phyloP scores from a whole-genome alignment of 176 grass and related monocot species.

The Aegilops umbellulata region DNA sequence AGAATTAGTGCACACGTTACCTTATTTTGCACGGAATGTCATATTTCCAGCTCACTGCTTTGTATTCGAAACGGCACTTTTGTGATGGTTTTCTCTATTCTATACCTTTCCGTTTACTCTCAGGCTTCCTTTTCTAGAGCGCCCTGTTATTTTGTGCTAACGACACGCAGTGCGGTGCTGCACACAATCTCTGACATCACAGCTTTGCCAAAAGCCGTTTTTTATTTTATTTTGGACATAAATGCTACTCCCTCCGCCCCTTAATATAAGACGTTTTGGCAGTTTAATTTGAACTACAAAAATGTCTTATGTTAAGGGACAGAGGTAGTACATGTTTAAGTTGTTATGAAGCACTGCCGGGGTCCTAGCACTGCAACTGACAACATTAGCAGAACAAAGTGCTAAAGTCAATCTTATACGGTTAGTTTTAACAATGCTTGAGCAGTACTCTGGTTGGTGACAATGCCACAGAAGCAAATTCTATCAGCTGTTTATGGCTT shows the following conservation, averaged over 20 bases:
- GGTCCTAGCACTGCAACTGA: not conserved
- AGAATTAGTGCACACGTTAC: not conserved
- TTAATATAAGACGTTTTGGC: too few species aligned
- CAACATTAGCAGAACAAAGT: not conserved
- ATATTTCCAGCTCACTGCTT: not conserved
- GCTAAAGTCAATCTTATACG: not conserved
- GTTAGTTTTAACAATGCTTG: conserved; percentile 4
- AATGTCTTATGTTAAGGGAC: too few species aligned
- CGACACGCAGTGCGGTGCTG: not conserved
- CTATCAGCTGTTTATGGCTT: not conserved
- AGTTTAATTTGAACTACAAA: too few species aligned
- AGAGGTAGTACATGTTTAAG: not conserved
- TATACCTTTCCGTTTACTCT: conserved; percentile 6
- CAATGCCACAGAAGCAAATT: not conserved
- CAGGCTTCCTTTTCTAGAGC: not conserved
- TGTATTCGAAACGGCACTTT: not conserved
- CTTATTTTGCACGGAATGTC: not conserved
- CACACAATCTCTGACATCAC: not conserved
- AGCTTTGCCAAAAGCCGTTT: not conserved
- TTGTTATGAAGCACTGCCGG: not conserved
- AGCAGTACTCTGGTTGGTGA: not conserved
- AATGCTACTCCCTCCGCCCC: not conserved
- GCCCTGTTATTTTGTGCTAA: not conserved
- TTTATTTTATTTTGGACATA: not conserved
- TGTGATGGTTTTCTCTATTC: not conserved